These are phyloP conservation scores for Stenocarpella maydis DNA, from an alignment of 2,329 filamentous ascomycete genomes.

Conservation along the genomic window DNA sequence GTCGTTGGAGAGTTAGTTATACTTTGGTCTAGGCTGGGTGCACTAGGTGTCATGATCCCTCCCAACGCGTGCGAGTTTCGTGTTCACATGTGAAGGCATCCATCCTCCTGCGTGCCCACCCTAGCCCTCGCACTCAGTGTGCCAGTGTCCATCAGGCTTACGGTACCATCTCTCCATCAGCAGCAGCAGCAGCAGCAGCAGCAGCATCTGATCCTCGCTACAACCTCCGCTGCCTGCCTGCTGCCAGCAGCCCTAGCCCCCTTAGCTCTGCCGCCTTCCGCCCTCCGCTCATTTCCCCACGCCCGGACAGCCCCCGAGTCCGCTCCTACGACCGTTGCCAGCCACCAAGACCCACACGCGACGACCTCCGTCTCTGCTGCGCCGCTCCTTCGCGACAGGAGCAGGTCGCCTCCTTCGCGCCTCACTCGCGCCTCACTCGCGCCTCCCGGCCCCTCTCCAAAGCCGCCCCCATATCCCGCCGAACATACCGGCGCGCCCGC, in stretches of 20 bases:
- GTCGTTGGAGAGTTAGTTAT: not conserved
- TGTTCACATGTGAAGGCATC: constrained; percentile 26
- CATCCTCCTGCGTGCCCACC: not conserved
- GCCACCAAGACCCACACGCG: constrained; percentile 31
- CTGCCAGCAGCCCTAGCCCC: constrained; percentile 5
- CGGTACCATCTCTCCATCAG: constrained; percentile 30
- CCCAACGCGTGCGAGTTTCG: constrained; percentile 4
- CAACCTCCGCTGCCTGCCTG: constrained; percentile 1
- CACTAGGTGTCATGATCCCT: constrained; percentile 19
- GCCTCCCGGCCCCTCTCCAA: no score
- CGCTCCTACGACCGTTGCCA: constrained; percentile 30
- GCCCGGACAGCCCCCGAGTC: constrained; percentile 30
- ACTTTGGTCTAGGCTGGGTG: no score
- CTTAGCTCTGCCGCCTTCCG: constrained; percentile 29
- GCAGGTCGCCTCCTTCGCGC: constrained; percentile 37
- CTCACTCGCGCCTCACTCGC: constrained; percentile 40
- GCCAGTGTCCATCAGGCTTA: constrained; percentile 30
- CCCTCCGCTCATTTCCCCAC: constrained; percentile 28
- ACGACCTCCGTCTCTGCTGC: constrained; percentile 29
- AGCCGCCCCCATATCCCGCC: constrained; percentile 60
- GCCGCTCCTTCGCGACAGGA: constrained; percentile 39
- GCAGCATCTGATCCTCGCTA: not conserved
- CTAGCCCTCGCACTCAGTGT: not conserved
- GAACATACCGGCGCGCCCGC: constrained; percentile 50
- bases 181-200: no score